Evolutionary conservation across 2,329 filamentous ascomycete species (phyloP), one percentile per base, ranked within the genome.

Genomic region (Aureobasidium sp.): DNA sequence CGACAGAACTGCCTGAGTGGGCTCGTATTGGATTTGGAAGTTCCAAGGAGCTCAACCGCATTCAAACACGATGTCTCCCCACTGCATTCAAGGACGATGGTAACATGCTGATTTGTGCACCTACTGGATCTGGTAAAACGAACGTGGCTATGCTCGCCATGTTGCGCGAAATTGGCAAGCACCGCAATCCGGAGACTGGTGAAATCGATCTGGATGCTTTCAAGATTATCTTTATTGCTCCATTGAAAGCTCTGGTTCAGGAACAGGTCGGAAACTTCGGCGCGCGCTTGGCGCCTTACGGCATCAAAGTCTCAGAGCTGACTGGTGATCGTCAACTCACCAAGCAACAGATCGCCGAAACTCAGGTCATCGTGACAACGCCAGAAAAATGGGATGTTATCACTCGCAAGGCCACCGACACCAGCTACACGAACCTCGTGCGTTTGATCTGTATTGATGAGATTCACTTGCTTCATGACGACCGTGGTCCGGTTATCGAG

Each of bases 361-460:
- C 94, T 0, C 93, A 99, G 73, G 87, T 99, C 68, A 99, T 99
- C 68, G 92, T 99, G 63, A 99, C 94, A 0, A 99, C 94, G 0
- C 94, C 94, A 25, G 94, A 99, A 76, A 99, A 99, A 77, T 99
- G 91, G 89, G 94, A 99, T 75, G 93, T 99, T 67, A 97, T 99
- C 68, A 99, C 95, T 6, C 86, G 95, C 76, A 99, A 99, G 76
- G 92, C 93, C 7, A 97, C 93, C 1, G 95, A 99, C 72, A 85
- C 94, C 60, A 96, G 91, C 68, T 99, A 99, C 75, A 99, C 92
- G 16, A 96, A 95, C 69, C 84, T 99, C n/a, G 94, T 99, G 30
- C 88, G 93, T 42, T 82, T 99, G 11, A 88, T 99, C 62, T 92
- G 97, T 72, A 97, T 99, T 64, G 94, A 99, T 69, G 94, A 99